These are phyloP conservation scores for Chaetomiaceae sp. DNA, from an alignment of 2,329 filamentous ascomycete species.

Conservation along the genomic window DNA sequence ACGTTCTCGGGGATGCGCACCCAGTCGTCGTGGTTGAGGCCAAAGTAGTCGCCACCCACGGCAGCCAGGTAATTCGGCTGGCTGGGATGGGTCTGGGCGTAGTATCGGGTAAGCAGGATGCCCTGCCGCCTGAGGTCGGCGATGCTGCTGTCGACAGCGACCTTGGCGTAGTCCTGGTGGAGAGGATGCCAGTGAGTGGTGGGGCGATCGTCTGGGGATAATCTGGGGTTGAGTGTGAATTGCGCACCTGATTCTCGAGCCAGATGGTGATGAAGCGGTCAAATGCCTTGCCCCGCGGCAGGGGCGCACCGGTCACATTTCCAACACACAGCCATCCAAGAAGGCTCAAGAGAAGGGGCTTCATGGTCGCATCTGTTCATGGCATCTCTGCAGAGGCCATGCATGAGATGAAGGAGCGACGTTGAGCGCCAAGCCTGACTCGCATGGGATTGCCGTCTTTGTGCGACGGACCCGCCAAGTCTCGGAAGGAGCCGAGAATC, in stretches of 20 bases:
- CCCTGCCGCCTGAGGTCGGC: slow-evolving; percentile 39
- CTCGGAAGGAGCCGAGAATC: too few relatives aligned
- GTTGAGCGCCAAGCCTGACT: slow-evolving; percentile 6
- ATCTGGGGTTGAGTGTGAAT: neutral
- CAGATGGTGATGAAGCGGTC: slow-evolving; percentile 43
- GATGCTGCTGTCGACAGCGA: slow-evolving; percentile 37
- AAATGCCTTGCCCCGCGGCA: slow-evolving; percentile 37
- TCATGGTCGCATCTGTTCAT: slow-evolving; percentile 15
- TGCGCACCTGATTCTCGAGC: slow-evolving; percentile 41
- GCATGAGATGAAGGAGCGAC: neutral
- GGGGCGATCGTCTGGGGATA: neutral
- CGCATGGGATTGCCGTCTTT: too few relatives aligned
- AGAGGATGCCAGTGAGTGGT: too few relatives aligned
- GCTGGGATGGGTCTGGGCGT: slow-evolving; percentile 42
- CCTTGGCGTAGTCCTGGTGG: slow-evolving; percentile 40
- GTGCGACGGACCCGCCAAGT: too few relatives aligned
- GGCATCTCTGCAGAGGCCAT: neutral
- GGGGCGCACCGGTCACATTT: slow-evolving; percentile 8
- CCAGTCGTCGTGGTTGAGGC: slow-evolving; percentile 42
- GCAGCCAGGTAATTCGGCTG: slow-evolving; percentile 47
- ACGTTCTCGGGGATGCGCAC: slow-evolving; percentile 42
- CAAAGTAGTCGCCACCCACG: slow-evolving; percentile 45
- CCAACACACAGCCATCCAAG: slow-evolving; percentile 9
- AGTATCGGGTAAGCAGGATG: slow-evolving; percentile 42
- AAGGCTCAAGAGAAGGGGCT: slow-evolving; percentile 2